Percentiles rank a stretch among this genome's conserved stretches.
phyloP scores from a whole-genome alignment of 2,329 filamentous ascomycete genomes.

The Cordyceps farinosa region DNA sequence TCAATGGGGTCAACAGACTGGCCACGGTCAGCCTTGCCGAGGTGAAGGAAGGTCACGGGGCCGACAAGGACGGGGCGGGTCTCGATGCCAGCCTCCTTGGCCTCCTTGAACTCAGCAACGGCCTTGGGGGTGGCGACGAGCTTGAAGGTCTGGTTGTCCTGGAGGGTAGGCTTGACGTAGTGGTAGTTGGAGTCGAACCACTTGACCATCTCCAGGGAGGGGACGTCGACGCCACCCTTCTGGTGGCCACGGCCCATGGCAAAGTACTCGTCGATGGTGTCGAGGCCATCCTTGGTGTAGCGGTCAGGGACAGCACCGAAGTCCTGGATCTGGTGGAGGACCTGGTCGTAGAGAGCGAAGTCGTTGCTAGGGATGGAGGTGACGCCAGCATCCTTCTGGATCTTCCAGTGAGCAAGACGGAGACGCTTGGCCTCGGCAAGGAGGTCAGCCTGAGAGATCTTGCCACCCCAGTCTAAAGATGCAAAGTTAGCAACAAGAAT shows the following conservation, averaged over 20 bases:
- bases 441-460: conserved; percentile 87
- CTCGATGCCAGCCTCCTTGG: conserved; percentile 90
- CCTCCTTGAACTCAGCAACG: conserved; percentile 89
- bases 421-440: conserved; percentile 95
- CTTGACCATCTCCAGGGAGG: conserved; percentile 98
- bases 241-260: conserved; percentile 99
- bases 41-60: conserved; percentile 94
- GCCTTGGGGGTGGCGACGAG: conserved; percentile 87
- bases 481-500: conserved; percentile 20
- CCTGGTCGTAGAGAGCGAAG: conserved; percentile 98
- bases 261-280: conserved; percentile 94
- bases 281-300: conserved; percentile 85
- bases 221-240: conserved; percentile 89
- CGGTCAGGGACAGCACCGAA: conserved; percentile 91
- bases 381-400: conserved; percentile 97
- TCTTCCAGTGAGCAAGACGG: conserved; percentile 96
- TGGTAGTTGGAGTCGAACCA: conserved; percentile 99
- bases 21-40: conserved; percentile 96
- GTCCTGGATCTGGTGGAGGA: conserved; percentile 96
- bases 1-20: conserved; percentile 91
- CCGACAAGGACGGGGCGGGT: conserved; percentile 94
- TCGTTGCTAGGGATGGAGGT: conserved; percentile 99
- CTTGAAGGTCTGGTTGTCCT: conserved; percentile 95
- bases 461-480: conserved; percentile 72
- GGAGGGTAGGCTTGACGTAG: conserved; percentile 98